Conservation (phyloP, 2,329 filamentous ascomycete genomes). For the Colletotrichum sp. region DNA sequence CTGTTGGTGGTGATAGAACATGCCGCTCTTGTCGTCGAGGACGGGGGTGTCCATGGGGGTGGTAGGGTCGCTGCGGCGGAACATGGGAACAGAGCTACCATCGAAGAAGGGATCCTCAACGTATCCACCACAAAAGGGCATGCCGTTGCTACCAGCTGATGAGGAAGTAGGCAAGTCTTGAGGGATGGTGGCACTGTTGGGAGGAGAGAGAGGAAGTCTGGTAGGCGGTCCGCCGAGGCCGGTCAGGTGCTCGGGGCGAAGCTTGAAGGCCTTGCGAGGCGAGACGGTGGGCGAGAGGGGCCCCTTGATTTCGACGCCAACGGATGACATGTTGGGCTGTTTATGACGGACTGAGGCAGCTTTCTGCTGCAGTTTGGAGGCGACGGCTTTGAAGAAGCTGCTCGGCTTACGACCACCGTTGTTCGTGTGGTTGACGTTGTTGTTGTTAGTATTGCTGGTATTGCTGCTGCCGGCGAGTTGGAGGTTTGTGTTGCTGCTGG, state of each 20-base stretch:
- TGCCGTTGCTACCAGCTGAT: slow-evolving; percentile 8
- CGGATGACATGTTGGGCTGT: slow-evolving; percentile 20
- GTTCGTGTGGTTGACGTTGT: not conserved
- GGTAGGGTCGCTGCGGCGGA: slow-evolving; percentile 34
- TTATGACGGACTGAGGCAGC: slow-evolving; percentile 36
- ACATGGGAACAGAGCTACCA: slow-evolving; percentile 29
- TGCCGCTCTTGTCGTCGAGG: slow-evolving; percentile 33
- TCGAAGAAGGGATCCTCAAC: slow-evolving; percentile 45
- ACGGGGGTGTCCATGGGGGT: slow-evolving; percentile 45
- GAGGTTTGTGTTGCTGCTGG: slow-evolving; percentile 28
- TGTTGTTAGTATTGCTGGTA: slow-evolving; percentile 25
- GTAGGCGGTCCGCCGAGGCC: slow-evolving; percentile 20
- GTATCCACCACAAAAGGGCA: slow-evolving; percentile 38
- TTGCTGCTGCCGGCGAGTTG: slow-evolving; percentile 25
- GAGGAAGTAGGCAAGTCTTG: slow-evolving; percentile 17
- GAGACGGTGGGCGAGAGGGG: slow-evolving; percentile 21
- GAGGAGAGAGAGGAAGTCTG: slow-evolving; percentile 23
- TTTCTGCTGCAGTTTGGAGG: slow-evolving; percentile 45
- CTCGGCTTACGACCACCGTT: slow-evolving; percentile 34
- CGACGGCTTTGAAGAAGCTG: slow-evolving; percentile 45
- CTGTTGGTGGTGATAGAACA: slow-evolving; percentile 28
- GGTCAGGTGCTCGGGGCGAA: slow-evolving; percentile 28
- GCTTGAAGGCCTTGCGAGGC: slow-evolving; percentile 37
- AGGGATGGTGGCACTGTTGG: slow-evolving; percentile 30
- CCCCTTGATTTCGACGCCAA: slow-evolving; percentile 12